phyloP scores from a whole-genome alignment of 305 asterid genomes.

The Solanum hybrid region DNA sequence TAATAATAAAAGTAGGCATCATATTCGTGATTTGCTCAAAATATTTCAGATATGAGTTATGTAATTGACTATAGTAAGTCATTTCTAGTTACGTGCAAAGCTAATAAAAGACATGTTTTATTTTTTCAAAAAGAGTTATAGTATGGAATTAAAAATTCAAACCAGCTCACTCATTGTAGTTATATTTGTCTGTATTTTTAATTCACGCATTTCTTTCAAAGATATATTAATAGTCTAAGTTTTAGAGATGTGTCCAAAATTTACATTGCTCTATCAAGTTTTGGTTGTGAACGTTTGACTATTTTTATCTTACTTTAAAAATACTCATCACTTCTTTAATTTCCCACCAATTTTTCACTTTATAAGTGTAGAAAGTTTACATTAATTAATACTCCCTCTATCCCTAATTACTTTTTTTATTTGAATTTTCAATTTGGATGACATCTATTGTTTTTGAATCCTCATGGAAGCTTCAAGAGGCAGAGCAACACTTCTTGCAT shows the following conservation, averaged over 20 bases:
- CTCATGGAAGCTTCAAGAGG: too few species aligned
- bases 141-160: neutral
- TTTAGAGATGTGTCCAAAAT: neutral
- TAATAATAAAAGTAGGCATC: neutral
- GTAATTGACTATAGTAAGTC: neutral
- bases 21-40: too few species aligned
- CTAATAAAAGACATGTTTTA: neutral
- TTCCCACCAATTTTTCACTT: neutral
- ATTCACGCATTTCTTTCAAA: neutral
- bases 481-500: too few species aligned
- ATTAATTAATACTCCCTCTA: too few species aligned
- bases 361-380: neutral
- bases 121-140: too few species aligned
- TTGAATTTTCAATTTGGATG: too few species aligned
- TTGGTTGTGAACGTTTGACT: neutral
- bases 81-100: neutral
- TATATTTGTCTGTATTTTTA: too few species aligned
- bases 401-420: too few species aligned
- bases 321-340: neutral
- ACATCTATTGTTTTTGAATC: too few species aligned
- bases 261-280: neutral
- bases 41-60: neutral
- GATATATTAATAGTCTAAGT: neutral
- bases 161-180: neutral
- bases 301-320: neutral